Evolutionary conservation across 495 filamentous ascomycete genomes (phyloP).

Genomic region (Platismatia glauca): DNA sequence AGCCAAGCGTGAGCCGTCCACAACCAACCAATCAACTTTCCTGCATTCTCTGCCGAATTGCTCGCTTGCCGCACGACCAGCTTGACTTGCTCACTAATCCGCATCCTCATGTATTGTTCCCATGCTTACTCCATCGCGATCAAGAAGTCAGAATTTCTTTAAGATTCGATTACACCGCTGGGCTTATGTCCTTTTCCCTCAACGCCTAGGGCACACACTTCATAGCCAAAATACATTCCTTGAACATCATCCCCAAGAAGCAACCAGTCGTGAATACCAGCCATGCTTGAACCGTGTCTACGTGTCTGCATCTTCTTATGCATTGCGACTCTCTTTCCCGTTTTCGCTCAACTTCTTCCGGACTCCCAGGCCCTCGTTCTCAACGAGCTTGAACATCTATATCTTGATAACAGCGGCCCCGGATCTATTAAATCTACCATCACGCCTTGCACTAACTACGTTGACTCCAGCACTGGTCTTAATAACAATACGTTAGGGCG

Average conservation of each 20-base stretch:
- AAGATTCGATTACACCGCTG: no score
- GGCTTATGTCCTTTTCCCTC: no score
- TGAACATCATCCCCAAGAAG: background rate
- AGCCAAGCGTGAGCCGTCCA: background rate
- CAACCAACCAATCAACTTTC: background rate
- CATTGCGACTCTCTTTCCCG: background rate
- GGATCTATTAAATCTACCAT: slow-evolving; percentile 4
- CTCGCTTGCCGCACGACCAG: no score
- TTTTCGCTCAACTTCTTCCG: slow-evolving; percentile 9
- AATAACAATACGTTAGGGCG: slow-evolving; percentile 11
- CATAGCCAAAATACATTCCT: no score
- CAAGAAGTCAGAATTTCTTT: no score
- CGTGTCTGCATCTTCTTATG: background rate
- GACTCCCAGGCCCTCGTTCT: slow-evolving; percentile 1
- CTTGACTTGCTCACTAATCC: no score
- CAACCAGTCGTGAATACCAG: background rate
- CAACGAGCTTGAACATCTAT: slow-evolving; percentile 11
- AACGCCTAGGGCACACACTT: no score
- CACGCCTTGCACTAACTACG: slow-evolving; percentile 16
- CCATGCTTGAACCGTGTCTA: background rate
- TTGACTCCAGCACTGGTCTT: background rate
- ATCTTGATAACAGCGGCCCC: background rate
- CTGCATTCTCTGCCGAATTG: background rate
- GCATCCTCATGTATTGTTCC: no score
- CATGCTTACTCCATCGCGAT: no score